Base-by-base conservation (phyloP, 2,329 filamentous ascomycete species). In the Aspergillus sp. region DNA sequence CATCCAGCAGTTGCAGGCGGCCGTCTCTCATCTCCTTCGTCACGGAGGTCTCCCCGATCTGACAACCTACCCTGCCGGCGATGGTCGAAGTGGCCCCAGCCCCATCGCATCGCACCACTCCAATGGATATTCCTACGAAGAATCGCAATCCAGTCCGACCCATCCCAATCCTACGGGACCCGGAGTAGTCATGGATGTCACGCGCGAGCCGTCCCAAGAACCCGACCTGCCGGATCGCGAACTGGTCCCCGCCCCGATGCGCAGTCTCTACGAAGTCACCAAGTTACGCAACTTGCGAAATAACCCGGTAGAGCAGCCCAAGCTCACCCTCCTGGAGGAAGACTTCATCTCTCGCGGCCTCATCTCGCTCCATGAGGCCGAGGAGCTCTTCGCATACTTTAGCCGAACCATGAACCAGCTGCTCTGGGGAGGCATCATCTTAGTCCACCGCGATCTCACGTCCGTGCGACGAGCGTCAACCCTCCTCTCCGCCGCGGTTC, bases 391-490 rank as follows among this genome's bases (percentile, higher is more conserved):
- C 57, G 65, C 71, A 3, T 70, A 81, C 10, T 83, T 81, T 57
- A 76, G 75, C 43, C 72, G 78, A 44, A 76, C 74, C 0, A 75
- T 82, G 52, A 79, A 81, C 56, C 72, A 76, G 47, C 73, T 78
- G 49, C 71, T 81, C 53, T 82, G 78, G 76, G 78, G 80, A 52
- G 74, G 75, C 3, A 79, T 80, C 20, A 76, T 79, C 16, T 71
- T 80, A 16, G 76, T 77, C 5, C 80, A 81, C 55, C 70, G 71
- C 42, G 76, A 78, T 5, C 66, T 83, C 1, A 76, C 76, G 0
- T 78, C 76, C 5, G 71, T 85, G 9, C 78, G 83, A 14, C 77
- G 79, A 16, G 76, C 76, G 14, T 85, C 82, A 2, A 76, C 80
- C 0, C 70, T 84, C 1, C 70, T 86, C 10, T 79, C 81, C 0